Evolutionary conservation across 441 rosid genomes (phyloP), one percentile per base, ranked within the genome.

Genomic region (Syzygium syzygioides): DNA sequence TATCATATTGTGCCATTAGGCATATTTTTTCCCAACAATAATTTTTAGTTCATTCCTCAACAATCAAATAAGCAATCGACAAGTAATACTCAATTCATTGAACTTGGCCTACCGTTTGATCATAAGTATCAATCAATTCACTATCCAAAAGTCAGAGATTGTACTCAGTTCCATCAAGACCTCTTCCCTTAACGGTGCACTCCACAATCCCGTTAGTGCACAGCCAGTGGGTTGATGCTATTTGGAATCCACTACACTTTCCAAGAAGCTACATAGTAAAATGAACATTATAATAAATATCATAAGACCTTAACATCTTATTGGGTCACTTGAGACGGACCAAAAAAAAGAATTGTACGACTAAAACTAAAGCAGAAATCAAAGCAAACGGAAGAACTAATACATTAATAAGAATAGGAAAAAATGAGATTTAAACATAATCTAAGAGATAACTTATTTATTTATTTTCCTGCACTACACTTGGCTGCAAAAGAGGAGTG

Each of bases 181-280:
- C 96, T 88, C 94, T 96, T 93, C 96, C 92, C 94, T 96, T 85
- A 98, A 90, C 9, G 99, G 99, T 86, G 99, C 93, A 91, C 99
- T 98, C 99, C 99, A 98, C 92, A 98, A 89, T 99, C 79, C 99
- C 99, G 90, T 98, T 98, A 1, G 99, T 98, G 92, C 99, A 98
- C 0, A 99, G 99, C 79, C 96, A 94, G 88, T 98, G 98, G 85
- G 99, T 96, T 62, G 99, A 95, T 80, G 99, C 99, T 64, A 98
- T 99, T 90, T 97, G 98, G 93, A 98, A 98, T 71, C 98, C 99
- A 91, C 97, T 97, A 88, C 99, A 95, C 88, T 98, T 94, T 87
- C 99, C 99, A 94, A 94, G 97, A 89, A 97, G 98, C 99, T 98
- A 93, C 91, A 93, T 76, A 88, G 89, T 26, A 56, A 88, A 71